Evolutionary conservation across 108 stramenopile species (phyloP).

Genomic region (Cyclotella distinguenda): DNA sequence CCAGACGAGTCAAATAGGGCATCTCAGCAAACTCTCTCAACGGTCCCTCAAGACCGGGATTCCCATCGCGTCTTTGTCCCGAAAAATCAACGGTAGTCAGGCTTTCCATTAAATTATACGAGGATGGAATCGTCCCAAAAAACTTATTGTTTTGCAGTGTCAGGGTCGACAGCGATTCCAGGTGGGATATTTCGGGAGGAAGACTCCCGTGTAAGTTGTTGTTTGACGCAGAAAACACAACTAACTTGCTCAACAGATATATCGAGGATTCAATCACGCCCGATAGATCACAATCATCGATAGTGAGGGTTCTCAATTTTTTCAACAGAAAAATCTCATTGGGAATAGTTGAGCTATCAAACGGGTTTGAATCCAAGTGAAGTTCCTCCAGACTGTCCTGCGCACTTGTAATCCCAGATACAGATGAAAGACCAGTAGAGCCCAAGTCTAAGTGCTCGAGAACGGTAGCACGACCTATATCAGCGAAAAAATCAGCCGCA

Average conservation of each 20-base stretch:
- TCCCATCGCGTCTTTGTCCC: conserved; percentile 1
- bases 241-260: conserved; percentile 3
- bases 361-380: conserved; percentile 10
- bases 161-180: conserved; percentile 13
- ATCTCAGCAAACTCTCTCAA: conserved; percentile 13
- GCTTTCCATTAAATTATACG: conserved; percentile 6
- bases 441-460: conserved; percentile 21
- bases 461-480: conserved; percentile 3
- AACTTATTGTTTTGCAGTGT: conserved; percentile 19
- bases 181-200: conserved; percentile 2
- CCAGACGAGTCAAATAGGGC: conserved; percentile 14
- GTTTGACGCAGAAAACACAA: conserved; percentile 13
- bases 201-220: conserved; percentile 2
- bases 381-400: conserved; percentile 4
- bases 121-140: conserved; percentile 12
- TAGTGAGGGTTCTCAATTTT: conserved; percentile 1
- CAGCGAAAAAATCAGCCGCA: conserved; percentile 8
- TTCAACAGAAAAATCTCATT: conserved; percentile 14
- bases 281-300: conserved; percentile 12
- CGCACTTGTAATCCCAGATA: conserved; percentile 16
- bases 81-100: conserved; percentile 16
- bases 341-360: conserved; percentile 16
- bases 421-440: conserved; percentile 8
- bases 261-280: conserved; percentile 4
- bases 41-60: conserved; percentile 12